phyloP scores from a whole-genome alignment of 2,329 filamentous ascomycete genomes.

The Clonostachys solani region DNA sequence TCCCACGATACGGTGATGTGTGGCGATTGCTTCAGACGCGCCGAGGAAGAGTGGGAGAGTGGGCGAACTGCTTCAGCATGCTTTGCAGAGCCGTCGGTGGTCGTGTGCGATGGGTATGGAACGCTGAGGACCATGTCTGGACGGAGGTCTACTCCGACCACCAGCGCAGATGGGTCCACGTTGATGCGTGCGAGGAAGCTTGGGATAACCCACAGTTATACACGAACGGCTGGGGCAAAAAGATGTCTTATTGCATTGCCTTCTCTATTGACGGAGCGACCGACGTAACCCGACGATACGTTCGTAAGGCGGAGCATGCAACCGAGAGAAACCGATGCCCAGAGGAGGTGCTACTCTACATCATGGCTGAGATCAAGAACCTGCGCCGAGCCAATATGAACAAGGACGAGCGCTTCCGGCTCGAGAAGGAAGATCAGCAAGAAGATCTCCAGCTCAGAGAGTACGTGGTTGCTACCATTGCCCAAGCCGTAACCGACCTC shows the following conservation, averaged over 20 bases:
- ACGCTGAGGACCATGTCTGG: constrained; percentile 96
- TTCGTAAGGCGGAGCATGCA: constrained; percentile 68
- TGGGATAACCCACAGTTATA: constrained; percentile 95
- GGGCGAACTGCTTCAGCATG: constrained; percentile 99
- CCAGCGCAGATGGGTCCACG: constrained; percentile 91
- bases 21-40: constrained; percentile 87
- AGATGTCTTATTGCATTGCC: constrained; percentile 94
- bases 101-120: constrained; percentile 96
- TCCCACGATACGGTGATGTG: constrained; percentile 91
- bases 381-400: constrained; percentile 78
- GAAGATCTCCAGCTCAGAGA: constrained; percentile 73
- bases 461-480: constrained; percentile 70
- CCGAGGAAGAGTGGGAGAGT: constrained; percentile 85
- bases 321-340: constrained; percentile 74
- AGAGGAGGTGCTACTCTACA: constrained; percentile 86
- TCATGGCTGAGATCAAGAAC: constrained; percentile 85
- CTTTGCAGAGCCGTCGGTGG: constrained; percentile 89
- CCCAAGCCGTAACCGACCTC: constrained; percentile 67
- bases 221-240: constrained; percentile 91
- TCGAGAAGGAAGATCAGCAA: constrained; percentile 74
- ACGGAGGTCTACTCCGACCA: constrained; percentile 96
- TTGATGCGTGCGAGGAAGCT: constrained; percentile 88
- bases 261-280: constrained; percentile 85
- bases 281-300: constrained; percentile 63
- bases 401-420: constrained; percentile 78